A percentile compares a stretch with the other conserved stretches of the same genome.
phyloP scores from a whole-genome alignment of 1,139 yeast genomes.

The Zhuliangozyma parablackwelliae region DNA sequence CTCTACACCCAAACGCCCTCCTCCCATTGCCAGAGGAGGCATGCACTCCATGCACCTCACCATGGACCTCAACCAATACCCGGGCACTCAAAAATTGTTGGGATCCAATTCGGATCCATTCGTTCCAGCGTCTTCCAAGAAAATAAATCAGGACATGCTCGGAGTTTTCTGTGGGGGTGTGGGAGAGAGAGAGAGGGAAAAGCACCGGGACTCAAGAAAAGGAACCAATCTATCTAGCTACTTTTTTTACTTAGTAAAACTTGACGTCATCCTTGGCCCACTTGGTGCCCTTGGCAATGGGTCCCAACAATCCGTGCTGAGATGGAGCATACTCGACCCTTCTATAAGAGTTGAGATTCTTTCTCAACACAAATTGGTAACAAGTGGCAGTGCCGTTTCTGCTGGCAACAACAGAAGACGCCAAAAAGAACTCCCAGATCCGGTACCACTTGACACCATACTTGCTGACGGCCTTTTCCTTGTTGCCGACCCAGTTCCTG shows the following conservation, averaged over 20 bases:
- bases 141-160: too few relatives aligned
- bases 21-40: too few relatives aligned
- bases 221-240: not conserved
- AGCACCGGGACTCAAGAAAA: too few relatives aligned
- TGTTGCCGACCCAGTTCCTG: slow-evolving; percentile 88
- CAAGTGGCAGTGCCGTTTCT: slow-evolving; percentile 95
- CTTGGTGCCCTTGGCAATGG: slow-evolving; percentile 46
- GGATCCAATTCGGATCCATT: too few relatives aligned
- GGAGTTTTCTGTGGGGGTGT: too few relatives aligned
- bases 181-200: too few relatives aligned
- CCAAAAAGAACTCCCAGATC: slow-evolving; percentile 90
- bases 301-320: slow-evolving; percentile 73
- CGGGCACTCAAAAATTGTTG: too few relatives aligned
- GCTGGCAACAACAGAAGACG: slow-evolving; percentile 74
- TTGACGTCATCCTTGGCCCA: slow-evolving; percentile 29
- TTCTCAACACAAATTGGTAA: slow-evolving; percentile 86
- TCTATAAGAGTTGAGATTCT: slow-evolving; percentile 81
- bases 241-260: slow-evolving; percentile 5
- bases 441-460: slow-evolving; percentile 90
- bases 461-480: slow-evolving; percentile 69
- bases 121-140: too few relatives aligned
- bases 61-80: too few relatives aligned
- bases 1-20: too few relatives aligned
- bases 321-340: slow-evolving; percentile 76
- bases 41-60: too few relatives aligned